Percentiles rank a stretch among this genome's conserved stretches.
phyloP scores from a whole-genome alignment of 2,329 filamentous ascomycete genomes.

The Hypocrella siamensis region DNA sequence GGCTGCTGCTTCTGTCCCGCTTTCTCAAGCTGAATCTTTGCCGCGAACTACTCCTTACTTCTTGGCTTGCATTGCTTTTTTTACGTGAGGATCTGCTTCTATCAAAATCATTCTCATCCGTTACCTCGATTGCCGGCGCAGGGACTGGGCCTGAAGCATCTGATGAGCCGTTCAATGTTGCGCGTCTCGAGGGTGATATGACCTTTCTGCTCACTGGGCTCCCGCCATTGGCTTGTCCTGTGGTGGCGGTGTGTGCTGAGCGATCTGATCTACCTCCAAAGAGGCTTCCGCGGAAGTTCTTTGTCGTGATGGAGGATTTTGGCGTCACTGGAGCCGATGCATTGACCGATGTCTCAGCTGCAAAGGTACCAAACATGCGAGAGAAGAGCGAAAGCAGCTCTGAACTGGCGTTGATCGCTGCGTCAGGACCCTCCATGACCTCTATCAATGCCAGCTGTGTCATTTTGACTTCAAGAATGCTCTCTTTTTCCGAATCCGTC shows the following conservation, averaged over 20 bases:
- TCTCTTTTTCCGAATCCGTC: slow-evolving; percentile 70
- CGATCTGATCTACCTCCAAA: slow-evolving; percentile 46
- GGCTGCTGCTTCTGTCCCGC: slow-evolving; percentile 32
- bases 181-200: slow-evolving; percentile 11
- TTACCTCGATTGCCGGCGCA: slow-evolving; percentile 64
- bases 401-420: slow-evolving; percentile 75
- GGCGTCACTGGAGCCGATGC: slow-evolving; percentile 6
- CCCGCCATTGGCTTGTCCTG: slow-evolving; percentile 20
- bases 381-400: slow-evolving; percentile 73
- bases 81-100: slow-evolving; percentile 14
- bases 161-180: slow-evolving; percentile 28
- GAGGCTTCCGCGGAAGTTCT: slow-evolving; percentile 59
- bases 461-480: slow-evolving; percentile 88
- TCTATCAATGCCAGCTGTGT: slow-evolving; percentile 79
- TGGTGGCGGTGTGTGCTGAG: slow-evolving; percentile 19
- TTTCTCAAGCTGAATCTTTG: slow-evolving; percentile 37
- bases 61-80: slow-evolving; percentile 16
- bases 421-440: slow-evolving; percentile 64
- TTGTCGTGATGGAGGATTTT: slow-evolving; percentile 36
- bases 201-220: slow-evolving; percentile 21
- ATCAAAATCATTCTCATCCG: slow-evolving; percentile 39
- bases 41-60: slow-evolving; percentile 28
- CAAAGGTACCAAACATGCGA: slow-evolving; percentile 52
- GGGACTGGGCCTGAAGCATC: slow-evolving; percentile 8
- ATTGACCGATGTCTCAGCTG: slow-evolving; percentile 28